Evolutionary conservation across 2,329 filamentous ascomycete genomes (phyloP), one percentile per base, ranked within the genome.

Genomic region (Escovopsis sp.): DNA sequence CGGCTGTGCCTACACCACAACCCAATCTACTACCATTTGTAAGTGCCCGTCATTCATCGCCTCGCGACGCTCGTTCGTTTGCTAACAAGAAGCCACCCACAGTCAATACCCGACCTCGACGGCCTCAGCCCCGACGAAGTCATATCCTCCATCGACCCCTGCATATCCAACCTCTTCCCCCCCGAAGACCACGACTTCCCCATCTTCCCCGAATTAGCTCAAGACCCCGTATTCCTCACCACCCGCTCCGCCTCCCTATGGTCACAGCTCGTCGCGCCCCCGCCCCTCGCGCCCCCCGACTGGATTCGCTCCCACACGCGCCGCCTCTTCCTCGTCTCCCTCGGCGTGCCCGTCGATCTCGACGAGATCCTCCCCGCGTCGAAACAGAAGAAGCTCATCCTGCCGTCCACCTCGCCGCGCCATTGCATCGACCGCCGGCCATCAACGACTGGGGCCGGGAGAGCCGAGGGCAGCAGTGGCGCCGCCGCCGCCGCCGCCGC

Each of bases 261-360:
- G 90, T 86, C 87, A 28, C 90, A 98, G 61, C 75, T 98, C 4
- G 85, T 94, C 21, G 88, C 88, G 2, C 88, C 90, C 15, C 90
- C 90, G 2, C 87, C 90, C 3, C 72, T 98, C 27, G 86, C 94
- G 49, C 90, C 90, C 5, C 88, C 90, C 1, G 90, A 98, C 57
- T 98, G 90, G 90, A 92, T 94, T 39, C 84, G 90, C 43, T 94
- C 86, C 35, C 83, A 87, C 35, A 98, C 94, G 47, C 78, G 90
- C 35, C 82, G 90, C 19, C 72, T 98, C 18, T 98, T 98, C 55
- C 75, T 98, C 29, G 87, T 98, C 36, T 94, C 87, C 2, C 72
- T 98, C 0, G 90, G 90, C 14, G 90, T 98, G 0, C 90, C 90
- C 2, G 85, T 98, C 31, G 90, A 98, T 49, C 69, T 98, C 0